A percentile compares a stretch with the other conserved stretches of the same genome.
phyloP scores from a whole-genome alignment of 192 early-diverging fungal species.

The Thamnidium elegans region DNA sequence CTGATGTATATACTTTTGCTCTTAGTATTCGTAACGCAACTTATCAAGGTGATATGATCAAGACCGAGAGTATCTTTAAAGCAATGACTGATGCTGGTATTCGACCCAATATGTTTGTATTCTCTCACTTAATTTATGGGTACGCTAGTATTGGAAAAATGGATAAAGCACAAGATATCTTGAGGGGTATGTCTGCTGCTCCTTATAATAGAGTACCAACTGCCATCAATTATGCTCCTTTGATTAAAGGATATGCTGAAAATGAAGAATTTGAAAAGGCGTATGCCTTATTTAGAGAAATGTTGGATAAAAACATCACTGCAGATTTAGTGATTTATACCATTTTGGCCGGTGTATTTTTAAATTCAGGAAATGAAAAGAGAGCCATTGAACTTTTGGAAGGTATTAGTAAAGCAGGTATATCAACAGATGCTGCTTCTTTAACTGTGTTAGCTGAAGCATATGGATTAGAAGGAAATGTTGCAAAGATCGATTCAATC shows the following conservation, averaged over 20 bases:
- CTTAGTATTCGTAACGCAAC: constrained; percentile 21
- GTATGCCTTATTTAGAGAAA: constrained; percentile 10
- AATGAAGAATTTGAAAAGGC: constrained; percentile 20
- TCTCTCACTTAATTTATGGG: constrained; percentile 26
- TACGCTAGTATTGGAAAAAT: constrained; percentile 18
- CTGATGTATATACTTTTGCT: constrained; percentile 20
- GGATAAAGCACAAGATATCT: constrained; percentile 15
- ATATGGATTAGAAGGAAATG: constrained; percentile 8
- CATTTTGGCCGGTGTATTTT: constrained; percentile 19
- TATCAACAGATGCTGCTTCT: neutral
- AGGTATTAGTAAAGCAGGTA: neutral
- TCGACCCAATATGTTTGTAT: constrained; percentile 21
- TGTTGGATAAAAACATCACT: constrained; percentile 15
- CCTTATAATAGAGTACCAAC: constrained; percentile 17
- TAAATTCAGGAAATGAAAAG: constrained; percentile 4
- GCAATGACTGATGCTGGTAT: constrained; percentile 13
- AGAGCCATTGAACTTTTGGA: constrained; percentile 4
- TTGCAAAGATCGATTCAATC: neutral
- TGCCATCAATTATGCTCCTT: constrained; percentile 18
- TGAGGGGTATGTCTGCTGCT: neutral
- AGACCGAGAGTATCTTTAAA: constrained; percentile 9
- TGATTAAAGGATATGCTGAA: constrained; percentile 18
- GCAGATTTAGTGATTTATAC: constrained; percentile 25
- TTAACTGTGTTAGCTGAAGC: constrained; percentile 14
- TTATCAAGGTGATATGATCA: constrained; percentile 11